Conservation (phyloP, 352 stramenopile species). For the Phytophthora citricola region DNA sequence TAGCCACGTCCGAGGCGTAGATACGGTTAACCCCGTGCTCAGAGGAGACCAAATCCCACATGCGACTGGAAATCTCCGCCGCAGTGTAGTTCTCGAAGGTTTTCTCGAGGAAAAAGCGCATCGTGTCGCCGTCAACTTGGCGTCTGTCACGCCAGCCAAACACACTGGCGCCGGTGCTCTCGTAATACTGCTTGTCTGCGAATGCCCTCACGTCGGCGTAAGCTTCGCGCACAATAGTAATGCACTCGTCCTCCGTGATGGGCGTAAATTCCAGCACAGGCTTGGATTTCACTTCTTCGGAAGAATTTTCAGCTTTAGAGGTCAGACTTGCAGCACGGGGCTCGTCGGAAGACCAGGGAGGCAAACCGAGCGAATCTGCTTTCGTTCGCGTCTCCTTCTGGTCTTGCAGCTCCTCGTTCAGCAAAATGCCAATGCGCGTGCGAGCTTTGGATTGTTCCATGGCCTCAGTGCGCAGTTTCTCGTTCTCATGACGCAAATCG, state of each 20-base stretch:
- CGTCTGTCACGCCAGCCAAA: slow-evolving; percentile 74
- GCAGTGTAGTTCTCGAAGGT: slow-evolving; percentile 53
- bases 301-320: neutral
- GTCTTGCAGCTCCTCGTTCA: slow-evolving; percentile 64
- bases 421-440: slow-evolving; percentile 62
- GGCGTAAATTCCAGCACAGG: slow-evolving; percentile 31
- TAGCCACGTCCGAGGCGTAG: slow-evolving; percentile 62
- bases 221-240: slow-evolving; percentile 49
- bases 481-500: slow-evolving; percentile 64
- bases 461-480: slow-evolving; percentile 47
- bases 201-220: slow-evolving; percentile 58
- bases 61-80: slow-evolving; percentile 45
- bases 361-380: slow-evolving; percentile 18
- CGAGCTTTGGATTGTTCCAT: slow-evolving; percentile 68
- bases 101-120: slow-evolving; percentile 75
- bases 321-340: slow-evolving; percentile 3
- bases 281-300: slow-evolving; percentile 17
- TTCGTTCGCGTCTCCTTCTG: slow-evolving; percentile 31
- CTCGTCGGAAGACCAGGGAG: neutral
- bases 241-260: slow-evolving; percentile 55
- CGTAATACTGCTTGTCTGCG: slow-evolving; percentile 42
- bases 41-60: slow-evolving; percentile 71
- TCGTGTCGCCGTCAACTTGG: slow-evolving; percentile 50
- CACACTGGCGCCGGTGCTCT: slow-evolving; percentile 56
- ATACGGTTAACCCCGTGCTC: slow-evolving; percentile 62